phyloP scores from a whole-genome alignment of 1,284 basidiomycete species.

The Rhodotorula sp. region DNA sequence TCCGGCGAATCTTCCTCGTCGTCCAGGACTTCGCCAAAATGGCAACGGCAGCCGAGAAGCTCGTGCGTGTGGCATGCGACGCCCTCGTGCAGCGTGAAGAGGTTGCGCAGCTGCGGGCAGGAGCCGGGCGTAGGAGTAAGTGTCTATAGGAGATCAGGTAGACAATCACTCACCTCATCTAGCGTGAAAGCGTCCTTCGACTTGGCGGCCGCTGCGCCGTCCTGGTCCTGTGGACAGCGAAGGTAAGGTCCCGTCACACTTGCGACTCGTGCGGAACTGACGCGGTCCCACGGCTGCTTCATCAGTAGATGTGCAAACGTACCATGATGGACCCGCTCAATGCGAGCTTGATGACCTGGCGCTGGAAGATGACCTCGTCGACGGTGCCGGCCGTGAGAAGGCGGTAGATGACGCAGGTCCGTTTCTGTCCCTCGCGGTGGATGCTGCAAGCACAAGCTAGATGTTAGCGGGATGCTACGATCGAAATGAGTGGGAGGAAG shows the following conservation, averaged over 20 bases:
- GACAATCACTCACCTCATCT: slow-evolving; percentile 79
- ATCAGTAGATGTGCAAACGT: background rate
- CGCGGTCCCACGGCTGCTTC: background rate
- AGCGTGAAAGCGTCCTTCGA: slow-evolving; percentile 69
- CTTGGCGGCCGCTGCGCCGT: background rate
- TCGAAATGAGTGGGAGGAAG: slow-evolving; percentile 16
- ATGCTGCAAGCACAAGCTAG: too few relatives aligned
- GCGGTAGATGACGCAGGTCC: slow-evolving; percentile 79
- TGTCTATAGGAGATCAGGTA: background rate
- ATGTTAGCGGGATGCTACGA: slow-evolving; percentile 7
- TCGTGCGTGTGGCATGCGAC: slow-evolving; percentile 89
- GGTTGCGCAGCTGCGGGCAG: slow-evolving; percentile 69
- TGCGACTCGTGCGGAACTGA: background rate
- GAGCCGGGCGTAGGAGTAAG: too few relatives aligned
- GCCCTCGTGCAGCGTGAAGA: slow-evolving; percentile 80
- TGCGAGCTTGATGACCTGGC: slow-evolving; percentile 94
- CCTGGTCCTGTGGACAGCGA: slow-evolving; percentile 41
- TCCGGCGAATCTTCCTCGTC: slow-evolving; percentile 26
- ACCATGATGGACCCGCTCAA: slow-evolving; percentile 62
- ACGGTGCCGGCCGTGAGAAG: slow-evolving; percentile 55
- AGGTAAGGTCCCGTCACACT: too few relatives aligned
- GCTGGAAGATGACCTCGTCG: slow-evolving; percentile 58
- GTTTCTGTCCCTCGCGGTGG: slow-evolving; percentile 79
- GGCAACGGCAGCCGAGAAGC: slow-evolving; percentile 49
- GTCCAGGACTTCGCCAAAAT: slow-evolving; percentile 34